Conservation (phyloP, 805 yeast species). For the Suhomyces faveliae region DNA sequence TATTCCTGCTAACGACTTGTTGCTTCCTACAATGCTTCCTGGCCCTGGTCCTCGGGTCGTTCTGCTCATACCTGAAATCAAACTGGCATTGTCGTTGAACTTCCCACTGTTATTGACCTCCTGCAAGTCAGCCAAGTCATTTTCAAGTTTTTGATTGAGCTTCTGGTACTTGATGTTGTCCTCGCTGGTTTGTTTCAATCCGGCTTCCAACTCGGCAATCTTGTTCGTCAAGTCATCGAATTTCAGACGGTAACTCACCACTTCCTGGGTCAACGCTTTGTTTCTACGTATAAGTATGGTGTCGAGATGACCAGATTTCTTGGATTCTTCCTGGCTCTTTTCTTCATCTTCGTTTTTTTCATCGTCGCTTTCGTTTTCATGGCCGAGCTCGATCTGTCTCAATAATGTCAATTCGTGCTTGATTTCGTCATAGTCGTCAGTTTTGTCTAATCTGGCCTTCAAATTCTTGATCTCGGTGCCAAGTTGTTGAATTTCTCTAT, state of each 20-base stretch:
- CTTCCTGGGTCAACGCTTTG: slow-evolving; percentile 66
- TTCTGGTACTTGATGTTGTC: slow-evolving; percentile 44
- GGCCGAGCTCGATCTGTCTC: slow-evolving; percentile 74
- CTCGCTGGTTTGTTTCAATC: slow-evolving; percentile 30
- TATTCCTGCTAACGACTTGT: slow-evolving; percentile 26
- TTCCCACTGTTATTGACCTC: slow-evolving; percentile 39
- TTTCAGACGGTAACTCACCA: slow-evolving; percentile 63
- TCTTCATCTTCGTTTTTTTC: slow-evolving; percentile 21
- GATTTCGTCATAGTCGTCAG: slow-evolving; percentile 75
- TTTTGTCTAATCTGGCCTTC: slow-evolving; percentile 47
- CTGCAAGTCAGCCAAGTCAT: slow-evolving; percentile 64
- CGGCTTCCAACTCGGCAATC: slow-evolving; percentile 39
- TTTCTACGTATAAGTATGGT: slow-evolving; percentile 67
- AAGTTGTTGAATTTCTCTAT: slow-evolving; percentile 48
- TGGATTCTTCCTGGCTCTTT: slow-evolving; percentile 24
- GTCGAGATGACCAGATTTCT: slow-evolving; percentile 38
- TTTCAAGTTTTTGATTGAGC: slow-evolving; percentile 65
- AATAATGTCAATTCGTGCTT: slow-evolving; percentile 73
- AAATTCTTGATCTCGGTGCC: slow-evolving; percentile 50
- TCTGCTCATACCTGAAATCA: slow-evolving; percentile 58
- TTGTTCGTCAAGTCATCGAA: slow-evolving; percentile 46
- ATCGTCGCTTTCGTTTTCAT: slow-evolving; percentile 32
- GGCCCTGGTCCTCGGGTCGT: slow-evolving; percentile 19
- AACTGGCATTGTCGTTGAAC: slow-evolving; percentile 60
- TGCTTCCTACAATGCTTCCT: slow-evolving; percentile 28